A percentile compares a stretch with the other conserved stretches of the same genome.
Evolutionary conservation across 805 yeast species (phyloP).

Genomic region (Candida vartiovaarae): DNA sequence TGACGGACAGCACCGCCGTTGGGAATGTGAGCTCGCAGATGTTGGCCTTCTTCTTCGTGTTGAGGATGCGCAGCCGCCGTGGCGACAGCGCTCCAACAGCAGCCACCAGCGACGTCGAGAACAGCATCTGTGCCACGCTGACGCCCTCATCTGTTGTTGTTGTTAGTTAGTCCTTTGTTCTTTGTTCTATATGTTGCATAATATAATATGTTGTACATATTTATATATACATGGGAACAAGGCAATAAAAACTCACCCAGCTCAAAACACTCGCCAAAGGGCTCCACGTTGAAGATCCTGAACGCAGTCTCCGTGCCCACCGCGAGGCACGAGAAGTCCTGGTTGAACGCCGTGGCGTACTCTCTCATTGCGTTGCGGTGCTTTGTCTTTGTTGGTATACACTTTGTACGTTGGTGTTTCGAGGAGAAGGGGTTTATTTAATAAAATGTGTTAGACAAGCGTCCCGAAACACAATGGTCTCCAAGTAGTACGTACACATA

Average conservation of each 20-base stretch:
- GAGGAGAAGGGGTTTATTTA: no score
- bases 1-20: conserved; percentile 60
- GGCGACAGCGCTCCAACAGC: conserved; percentile 64
- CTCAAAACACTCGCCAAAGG: conserved; percentile 67
- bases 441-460: no score
- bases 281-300: conserved; percentile 80
- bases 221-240: no score
- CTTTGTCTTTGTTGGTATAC: no score
- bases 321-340: conserved; percentile 75
- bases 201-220: no score
- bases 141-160: conserved; percentile 27
- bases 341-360: conserved; percentile 39
- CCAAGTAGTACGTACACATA: no score
- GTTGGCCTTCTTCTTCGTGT: conserved; percentile 59
- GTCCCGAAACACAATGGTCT: no score
- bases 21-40: conserved; percentile 91
- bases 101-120: conserved; percentile 80
- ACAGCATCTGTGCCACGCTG: conserved; percentile 79
- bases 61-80: conserved; percentile 56
- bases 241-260: conserved; percentile 20
- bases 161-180: not conserved
- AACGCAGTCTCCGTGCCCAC: conserved; percentile 62
- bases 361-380: no score
- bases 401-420: no score
- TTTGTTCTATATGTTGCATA: no score